phyloP scores from a whole-genome alignment of 106 monocot species.

The Allium sativum region DNA sequence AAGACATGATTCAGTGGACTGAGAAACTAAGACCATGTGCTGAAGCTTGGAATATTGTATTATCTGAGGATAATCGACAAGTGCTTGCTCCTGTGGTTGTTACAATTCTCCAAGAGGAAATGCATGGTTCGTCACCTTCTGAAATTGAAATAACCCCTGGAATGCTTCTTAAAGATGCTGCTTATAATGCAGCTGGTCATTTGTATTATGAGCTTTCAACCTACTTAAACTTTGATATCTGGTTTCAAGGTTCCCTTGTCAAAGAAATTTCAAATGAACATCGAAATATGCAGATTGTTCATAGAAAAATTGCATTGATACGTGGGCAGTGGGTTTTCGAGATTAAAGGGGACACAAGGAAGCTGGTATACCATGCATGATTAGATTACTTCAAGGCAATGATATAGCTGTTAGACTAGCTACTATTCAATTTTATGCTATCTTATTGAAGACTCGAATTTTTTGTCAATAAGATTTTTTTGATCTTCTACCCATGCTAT shows the following conservation, averaged over 20 bases:
- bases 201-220: slow-evolving; percentile 96
- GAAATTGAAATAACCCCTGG: slow-evolving; percentile 65
- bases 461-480: slow-evolving; percentile 67
- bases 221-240: slow-evolving; percentile 78
- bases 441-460: slow-evolving; percentile 84
- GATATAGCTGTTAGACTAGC: slow-evolving; percentile 95
- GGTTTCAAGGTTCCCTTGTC: slow-evolving; percentile 75
- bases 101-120: slow-evolving; percentile 84
- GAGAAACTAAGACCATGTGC: slow-evolving; percentile 93
- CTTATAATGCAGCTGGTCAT: slow-evolving; percentile 91
- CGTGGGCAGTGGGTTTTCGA: slow-evolving; percentile 95
- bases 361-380: slow-evolving; percentile 60
- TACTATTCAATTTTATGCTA: slow-evolving; percentile 80
- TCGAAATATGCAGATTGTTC: slow-evolving; percentile 91
- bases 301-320: slow-evolving; percentile 80
- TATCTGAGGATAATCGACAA: slow-evolving; percentile 86
- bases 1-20: slow-evolving; percentile 93
- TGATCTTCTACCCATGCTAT: slow-evolving; percentile 77
- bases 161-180: slow-evolving; percentile 98
- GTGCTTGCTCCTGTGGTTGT: slow-evolving; percentile 82
- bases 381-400: slow-evolving; percentile 79
- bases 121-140: slow-evolving; percentile 49
- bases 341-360: slow-evolving; percentile 83
- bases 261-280: slow-evolving; percentile 77
- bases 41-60: slow-evolving; percentile 90